phyloP scores from a whole-genome alignment of 2,329 filamentous ascomycete species.

The Pseudogymnoascus sp. region DNA sequence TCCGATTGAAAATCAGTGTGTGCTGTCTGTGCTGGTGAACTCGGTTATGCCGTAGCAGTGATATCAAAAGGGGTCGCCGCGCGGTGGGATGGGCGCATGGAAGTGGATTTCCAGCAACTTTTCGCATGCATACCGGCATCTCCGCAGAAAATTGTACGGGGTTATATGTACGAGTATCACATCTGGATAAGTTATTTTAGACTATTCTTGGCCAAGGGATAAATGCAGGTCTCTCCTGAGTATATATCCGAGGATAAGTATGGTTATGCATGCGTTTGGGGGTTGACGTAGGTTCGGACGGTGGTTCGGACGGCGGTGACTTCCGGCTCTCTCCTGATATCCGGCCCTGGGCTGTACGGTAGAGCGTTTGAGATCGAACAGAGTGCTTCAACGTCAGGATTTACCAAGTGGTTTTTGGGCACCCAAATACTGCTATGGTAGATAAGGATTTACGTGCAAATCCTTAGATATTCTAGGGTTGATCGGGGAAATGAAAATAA shows the following conservation, averaged over 20 bases:
- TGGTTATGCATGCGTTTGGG: background rate
- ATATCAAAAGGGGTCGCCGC: background rate
- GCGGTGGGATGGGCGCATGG: background rate
- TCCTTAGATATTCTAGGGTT: too few species aligned
- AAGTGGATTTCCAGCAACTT: background rate
- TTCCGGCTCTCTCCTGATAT: background rate
- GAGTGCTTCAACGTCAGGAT: background rate
- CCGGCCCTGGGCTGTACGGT: background rate
- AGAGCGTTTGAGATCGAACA: background rate
- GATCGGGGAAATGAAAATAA: too few species aligned
- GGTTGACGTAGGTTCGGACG: too few species aligned
- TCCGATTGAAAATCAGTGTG: background rate
- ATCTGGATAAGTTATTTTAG: background rate
- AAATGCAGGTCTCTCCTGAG: background rate
- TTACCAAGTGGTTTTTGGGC: too few species aligned
- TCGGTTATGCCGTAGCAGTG: background rate
- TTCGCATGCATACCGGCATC: background rate
- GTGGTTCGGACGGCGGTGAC: background rate
- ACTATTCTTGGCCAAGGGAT: background rate
- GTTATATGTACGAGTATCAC: background rate
- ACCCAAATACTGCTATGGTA: too few species aligned
- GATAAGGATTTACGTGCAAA: too few species aligned
- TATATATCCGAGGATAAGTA: background rate
- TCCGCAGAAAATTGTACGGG: background rate
- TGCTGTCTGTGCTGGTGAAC: background rate